Evolutionary conservation across 768 basidiomycete genomes (phyloP), one percentile per base, ranked within the genome.

Genomic region (Lactifluus hygrophoroides): DNA sequence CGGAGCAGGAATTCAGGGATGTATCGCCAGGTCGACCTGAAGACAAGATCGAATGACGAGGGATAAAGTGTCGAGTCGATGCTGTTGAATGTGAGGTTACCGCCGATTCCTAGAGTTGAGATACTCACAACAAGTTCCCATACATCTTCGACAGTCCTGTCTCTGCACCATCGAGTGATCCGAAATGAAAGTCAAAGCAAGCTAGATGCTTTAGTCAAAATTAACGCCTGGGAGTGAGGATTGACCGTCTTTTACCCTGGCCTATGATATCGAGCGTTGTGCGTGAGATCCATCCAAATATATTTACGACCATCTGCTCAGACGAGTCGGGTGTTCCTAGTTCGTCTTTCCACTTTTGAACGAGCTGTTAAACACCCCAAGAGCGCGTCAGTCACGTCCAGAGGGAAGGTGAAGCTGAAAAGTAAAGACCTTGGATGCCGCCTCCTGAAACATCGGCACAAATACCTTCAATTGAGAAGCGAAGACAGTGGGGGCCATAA

Each of bases 181-280:
- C 65, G 2, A 67, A 65, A n/a, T 68, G 61, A 14, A 63, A 57
- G 40, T 66, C 66, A 30, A 68, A 68, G 13, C 65, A 67, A 27
- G 68, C 66, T 67, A 37, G 50, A 55, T 16, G 30, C 6, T 14
- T 11, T 9, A 30, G 10, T 63, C 48, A 17, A 27, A 38, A 28
- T 28, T 27, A 16, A 21, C 25, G 38, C 16, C 44, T 14, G 4
- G 1, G 2, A 6, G 21, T 28, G 27, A 48, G 9, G 19, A 27
- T 21, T 9, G 30, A 16, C n/a, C 2, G 46, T 11, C 30, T 27
- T n/a, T 45, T 27, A 67, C 66, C 65, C 51, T 67, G 65, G 11
- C 66, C 66, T n/a, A 69, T 68, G 19, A 68, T 63, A 43, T 68
- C 67, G n/a, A 68, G 51, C 10, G 67, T 68, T 48, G 64, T 62